phyloP scores from a whole-genome alignment of 2,329 filamentous ascomycete species.

The Pseudocercospora cruenta region DNA sequence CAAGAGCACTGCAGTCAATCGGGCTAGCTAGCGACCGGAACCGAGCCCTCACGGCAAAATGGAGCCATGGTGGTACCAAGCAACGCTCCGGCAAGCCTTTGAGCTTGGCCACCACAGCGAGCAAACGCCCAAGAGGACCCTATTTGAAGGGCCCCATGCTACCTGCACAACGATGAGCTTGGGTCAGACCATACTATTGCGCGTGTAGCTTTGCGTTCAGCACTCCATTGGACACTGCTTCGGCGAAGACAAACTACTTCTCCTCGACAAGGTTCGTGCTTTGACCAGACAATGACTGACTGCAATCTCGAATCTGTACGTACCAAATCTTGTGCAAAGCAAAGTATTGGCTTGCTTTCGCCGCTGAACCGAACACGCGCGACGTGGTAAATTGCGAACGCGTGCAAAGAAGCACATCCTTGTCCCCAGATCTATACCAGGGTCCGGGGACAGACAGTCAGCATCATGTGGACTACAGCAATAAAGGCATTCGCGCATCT shows the following conservation, averaged over 20 bases:
- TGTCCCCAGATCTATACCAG: neutral
- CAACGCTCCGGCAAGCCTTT: neutral
- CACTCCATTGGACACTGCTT: neutral
- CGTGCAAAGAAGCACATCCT: neutral
- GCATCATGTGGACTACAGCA: neutral
- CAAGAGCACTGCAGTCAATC: neutral
- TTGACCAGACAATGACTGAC: no score
- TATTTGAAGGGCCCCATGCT: neutral
- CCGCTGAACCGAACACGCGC: neutral
- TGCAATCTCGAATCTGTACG: neutral
- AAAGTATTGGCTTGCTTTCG: neutral
- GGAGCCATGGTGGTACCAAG: neutral
- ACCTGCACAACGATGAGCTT: neutral
- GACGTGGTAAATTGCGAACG: neutral
- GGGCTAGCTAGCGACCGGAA: neutral
- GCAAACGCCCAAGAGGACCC: neutral
- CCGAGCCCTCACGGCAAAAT: neutral
- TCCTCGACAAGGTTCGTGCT: neutral
- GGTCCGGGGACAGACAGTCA: neutral
- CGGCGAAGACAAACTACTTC: neutral
- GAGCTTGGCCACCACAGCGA: neutral
- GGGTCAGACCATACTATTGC: neutral
- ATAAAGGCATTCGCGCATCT: neutral
- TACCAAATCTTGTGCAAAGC: neutral
- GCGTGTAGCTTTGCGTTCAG: neutral